phyloP scores from a whole-genome alignment of 73 alveolate species.

The Stentor roeselii region DNA sequence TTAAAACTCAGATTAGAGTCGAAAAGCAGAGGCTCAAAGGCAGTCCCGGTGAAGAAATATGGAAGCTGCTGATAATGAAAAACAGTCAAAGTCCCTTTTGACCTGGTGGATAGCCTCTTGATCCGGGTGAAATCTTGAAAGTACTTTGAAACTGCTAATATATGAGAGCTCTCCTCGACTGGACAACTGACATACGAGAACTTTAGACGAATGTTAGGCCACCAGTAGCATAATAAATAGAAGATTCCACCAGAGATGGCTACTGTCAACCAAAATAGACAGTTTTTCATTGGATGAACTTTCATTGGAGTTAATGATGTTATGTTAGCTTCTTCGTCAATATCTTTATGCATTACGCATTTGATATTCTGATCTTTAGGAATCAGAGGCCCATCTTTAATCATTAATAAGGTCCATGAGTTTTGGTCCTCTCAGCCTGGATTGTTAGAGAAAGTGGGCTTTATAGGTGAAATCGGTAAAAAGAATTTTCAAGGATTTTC shows the following conservation, averaged over 20 bases:
- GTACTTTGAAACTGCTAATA: neutral
- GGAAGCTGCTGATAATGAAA: conserved; percentile 2
- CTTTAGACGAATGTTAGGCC: neutral
- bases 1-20: neutral
- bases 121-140: neutral
- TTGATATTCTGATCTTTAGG: neutral
- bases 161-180: neutral
- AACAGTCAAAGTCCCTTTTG: neutral
- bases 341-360: neutral
- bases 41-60: neutral
- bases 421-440: no score
- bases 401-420: neutral
- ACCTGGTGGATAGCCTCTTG: neutral
- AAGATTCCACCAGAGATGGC: neutral
- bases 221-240: neutral
- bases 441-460: no score
- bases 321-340: neutral
- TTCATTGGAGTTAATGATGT: neutral
- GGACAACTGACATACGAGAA: neutral
- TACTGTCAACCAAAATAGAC: neutral
- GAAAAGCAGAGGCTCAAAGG: neutral
- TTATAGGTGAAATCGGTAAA: no score
- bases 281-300: neutral
- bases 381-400: neutral
- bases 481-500: no score